Percentiles rank a stretch among this genome's conserved stretches.
phyloP scores from a whole-genome alignment of 352 stramenopile genomes.

The Phytopythium oedochilum region DNA sequence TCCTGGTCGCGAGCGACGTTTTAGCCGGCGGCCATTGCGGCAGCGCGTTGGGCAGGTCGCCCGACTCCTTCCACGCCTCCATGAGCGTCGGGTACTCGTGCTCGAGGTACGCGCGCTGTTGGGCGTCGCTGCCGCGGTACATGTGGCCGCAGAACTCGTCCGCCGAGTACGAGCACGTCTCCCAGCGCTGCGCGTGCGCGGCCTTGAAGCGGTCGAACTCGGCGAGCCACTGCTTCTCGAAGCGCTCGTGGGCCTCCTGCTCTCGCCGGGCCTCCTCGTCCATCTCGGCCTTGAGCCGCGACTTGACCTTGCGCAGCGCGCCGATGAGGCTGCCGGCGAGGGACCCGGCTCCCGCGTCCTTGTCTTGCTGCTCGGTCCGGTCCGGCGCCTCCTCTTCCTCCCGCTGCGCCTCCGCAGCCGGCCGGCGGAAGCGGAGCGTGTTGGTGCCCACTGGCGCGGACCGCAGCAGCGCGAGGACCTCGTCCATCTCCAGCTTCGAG shows the following conservation, averaged over 20 bases:
- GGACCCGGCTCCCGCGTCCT: slow-evolving; percentile 3
- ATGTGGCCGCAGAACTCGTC: slow-evolving; percentile 66
- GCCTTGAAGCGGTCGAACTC: slow-evolving; percentile 47
- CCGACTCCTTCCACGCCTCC: slow-evolving; percentile 38
- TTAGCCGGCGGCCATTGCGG: slow-evolving; percentile 35
- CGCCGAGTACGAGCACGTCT: slow-evolving; percentile 61
- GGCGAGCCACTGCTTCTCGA: slow-evolving; percentile 49
- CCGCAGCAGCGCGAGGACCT: slow-evolving; percentile 26
- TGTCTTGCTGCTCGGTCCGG: neutral
- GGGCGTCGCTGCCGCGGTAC: slow-evolving; percentile 40
- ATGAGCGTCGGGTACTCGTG: slow-evolving; percentile 57
- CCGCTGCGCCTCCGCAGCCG: neutral
- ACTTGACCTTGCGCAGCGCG: slow-evolving; percentile 49
- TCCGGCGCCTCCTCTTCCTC: neutral
- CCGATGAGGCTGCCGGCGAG: slow-evolving; percentile 41
- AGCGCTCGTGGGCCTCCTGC: slow-evolving; percentile 39
- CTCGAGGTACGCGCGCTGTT: slow-evolving; percentile 39
- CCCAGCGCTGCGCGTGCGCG: slow-evolving; percentile 46
- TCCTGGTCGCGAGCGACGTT: slow-evolving; percentile 6
- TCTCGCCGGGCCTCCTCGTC: slow-evolving; percentile 29
- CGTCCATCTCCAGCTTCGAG: slow-evolving; percentile 13
- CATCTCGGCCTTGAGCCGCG: slow-evolving; percentile 51
- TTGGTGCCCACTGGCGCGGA: slow-evolving; percentile 21
- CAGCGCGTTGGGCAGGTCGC: slow-evolving; percentile 13
- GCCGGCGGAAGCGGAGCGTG: slow-evolving; percentile 25